phyloP scores from a whole-genome alignment of 2,329 filamentous ascomycete genomes.

The Neonectria punicea region DNA sequence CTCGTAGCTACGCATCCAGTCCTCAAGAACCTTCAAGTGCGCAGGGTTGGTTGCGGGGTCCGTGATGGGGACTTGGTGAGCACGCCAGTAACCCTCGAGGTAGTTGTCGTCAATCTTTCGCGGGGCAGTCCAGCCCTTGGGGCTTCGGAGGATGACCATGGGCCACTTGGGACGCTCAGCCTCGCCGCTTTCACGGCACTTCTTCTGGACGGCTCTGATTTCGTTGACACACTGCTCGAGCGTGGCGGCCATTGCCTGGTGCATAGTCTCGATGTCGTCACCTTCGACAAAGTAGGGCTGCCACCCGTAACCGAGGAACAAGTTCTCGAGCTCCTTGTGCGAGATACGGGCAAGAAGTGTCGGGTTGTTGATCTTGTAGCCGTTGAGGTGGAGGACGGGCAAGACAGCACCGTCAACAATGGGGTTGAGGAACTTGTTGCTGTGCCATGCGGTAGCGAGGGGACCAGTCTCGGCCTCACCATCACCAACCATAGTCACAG shows the following conservation, averaged over 20 bases:
- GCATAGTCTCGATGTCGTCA: constrained; percentile 77
- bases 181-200: constrained; percentile 76
- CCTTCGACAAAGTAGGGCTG: constrained; percentile 84
- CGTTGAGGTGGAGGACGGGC: constrained; percentile 81
- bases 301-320: constrained; percentile 82
- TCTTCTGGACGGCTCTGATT: constrained; percentile 75
- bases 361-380: constrained; percentile 88
- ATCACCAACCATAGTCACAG: constrained; percentile 82
- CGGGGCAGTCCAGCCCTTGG: constrained; percentile 84
- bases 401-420: constrained; percentile 82
- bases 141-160: constrained; percentile 80
- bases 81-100: constrained; percentile 80
- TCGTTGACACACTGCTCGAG: constrained; percentile 77
- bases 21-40: constrained; percentile 75
- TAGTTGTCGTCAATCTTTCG: constrained; percentile 76
- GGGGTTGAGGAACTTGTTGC: constrained; percentile 84
- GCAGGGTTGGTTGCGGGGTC: constrained; percentile 73
- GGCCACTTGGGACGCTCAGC: constrained; percentile 79
- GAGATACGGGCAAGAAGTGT: constrained; percentile 78
- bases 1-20: constrained; percentile 82
- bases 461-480: constrained; percentile 86
- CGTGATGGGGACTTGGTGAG: constrained; percentile 81
- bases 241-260: constrained; percentile 83
- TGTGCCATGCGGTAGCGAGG: constrained; percentile 83
- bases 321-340: constrained; percentile 75